These are phyloP conservation scores for Chloromonas sp. DNA, from an alignment of 163 green algal species.

Conservation along the genomic window DNA sequence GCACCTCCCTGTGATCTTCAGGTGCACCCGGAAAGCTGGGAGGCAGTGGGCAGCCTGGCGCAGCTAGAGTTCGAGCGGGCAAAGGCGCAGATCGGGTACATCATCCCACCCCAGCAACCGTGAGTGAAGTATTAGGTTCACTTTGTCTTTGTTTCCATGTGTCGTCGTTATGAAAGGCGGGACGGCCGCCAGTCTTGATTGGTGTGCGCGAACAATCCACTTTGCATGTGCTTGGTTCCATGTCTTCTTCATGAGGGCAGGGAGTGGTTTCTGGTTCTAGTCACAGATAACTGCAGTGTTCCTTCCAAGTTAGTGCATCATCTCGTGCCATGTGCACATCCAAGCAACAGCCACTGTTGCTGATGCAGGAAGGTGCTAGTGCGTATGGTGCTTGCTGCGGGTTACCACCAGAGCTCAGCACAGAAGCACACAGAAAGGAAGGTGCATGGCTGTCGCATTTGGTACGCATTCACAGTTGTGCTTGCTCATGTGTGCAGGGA, in stretches of 20 bases:
- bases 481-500: neutral
- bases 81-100: slow-evolving; percentile 54
- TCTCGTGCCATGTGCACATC: too few relatives aligned
- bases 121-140: neutral
- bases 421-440: too few relatives aligned
- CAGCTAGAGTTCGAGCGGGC: slow-evolving; percentile 70
- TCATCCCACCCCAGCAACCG: neutral
- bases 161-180: neutral
- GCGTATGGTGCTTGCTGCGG: too few relatives aligned
- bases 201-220: neutral
- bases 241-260: neutral
- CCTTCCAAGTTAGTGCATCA: too few relatives aligned
- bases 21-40: slow-evolving; percentile 48
- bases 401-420: too few relatives aligned
- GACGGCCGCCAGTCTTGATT: neutral
- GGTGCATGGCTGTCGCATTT: too few relatives aligned
- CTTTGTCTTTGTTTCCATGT: neutral
- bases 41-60: slow-evolving; percentile 53
- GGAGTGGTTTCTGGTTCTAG: too few relatives aligned
- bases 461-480: too few relatives aligned
- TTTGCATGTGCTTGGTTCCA: neutral
- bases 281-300: too few relatives aligned
- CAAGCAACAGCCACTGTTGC: too few relatives aligned
- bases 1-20: too few relatives aligned
- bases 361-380: too few relatives aligned